Evolutionary conservation across 257 asterid genomes (phyloP).

Genomic region (Jasminum sambac): DNA sequence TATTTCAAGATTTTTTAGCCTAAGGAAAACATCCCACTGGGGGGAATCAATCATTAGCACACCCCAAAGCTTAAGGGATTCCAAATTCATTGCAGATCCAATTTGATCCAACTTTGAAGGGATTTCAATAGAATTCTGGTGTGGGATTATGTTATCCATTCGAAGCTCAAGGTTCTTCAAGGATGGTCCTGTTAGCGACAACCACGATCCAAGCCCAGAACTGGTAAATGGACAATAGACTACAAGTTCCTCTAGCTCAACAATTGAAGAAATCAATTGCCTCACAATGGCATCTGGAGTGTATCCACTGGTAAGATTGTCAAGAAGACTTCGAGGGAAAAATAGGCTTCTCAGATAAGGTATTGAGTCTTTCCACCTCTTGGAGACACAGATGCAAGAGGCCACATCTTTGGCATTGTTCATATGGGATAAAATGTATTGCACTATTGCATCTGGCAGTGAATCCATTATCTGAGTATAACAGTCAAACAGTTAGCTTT

Average conservation of each 20-base stretch:
- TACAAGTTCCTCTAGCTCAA: conserved; percentile 66
- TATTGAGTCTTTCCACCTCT: conserved; percentile 81
- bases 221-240: conserved; percentile 84
- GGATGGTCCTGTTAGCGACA: conserved; percentile 47
- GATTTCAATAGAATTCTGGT: conserved; percentile 31
- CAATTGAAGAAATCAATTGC: conserved; percentile 54
- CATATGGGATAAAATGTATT: conserved; percentile 60
- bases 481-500: conserved; percentile 39
- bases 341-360: conserved; percentile 66
- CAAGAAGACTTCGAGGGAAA: conserved; percentile 80
- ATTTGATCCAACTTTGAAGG: conserved; percentile 81
- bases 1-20: conserved; percentile 82
- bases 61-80: conserved; percentile 91
- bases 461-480: conserved; percentile 69
- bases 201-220: conserved; percentile 71
- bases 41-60: conserved; percentile 75
- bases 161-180: conserved; percentile 83
- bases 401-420: conserved; percentile 86
- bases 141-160: conserved; percentile 69
- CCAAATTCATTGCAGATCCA: conserved; percentile 66
- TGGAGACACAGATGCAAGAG: conserved; percentile 73
- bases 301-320: conserved; percentile 46
- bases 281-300: conserved; percentile 61
- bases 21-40: conserved; percentile 70
- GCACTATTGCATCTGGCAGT: conserved; percentile 79